Conservation (phyloP, 2,329 filamentous ascomycete species). For the Clathrospora elynae region DNA sequence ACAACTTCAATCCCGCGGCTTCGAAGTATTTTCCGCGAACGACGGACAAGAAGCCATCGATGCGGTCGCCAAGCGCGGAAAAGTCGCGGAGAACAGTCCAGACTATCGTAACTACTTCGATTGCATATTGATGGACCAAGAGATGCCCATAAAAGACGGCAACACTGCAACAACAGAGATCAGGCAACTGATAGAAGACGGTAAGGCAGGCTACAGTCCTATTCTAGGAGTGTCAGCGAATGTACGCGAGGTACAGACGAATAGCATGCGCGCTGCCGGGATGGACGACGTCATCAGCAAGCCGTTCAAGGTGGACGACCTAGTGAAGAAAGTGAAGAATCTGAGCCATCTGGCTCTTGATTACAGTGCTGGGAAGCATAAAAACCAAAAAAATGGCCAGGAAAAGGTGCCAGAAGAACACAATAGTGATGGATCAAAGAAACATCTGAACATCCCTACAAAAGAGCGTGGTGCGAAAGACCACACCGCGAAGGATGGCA, state of each 20-base stretch:
- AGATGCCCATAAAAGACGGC: slow-evolving; percentile 54
- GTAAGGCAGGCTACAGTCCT: slow-evolving; percentile 40
- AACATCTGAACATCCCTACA: too few species aligned
- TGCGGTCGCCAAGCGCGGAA: slow-evolving; percentile 40
- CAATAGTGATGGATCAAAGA: too few species aligned
- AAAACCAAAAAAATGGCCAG: slow-evolving; percentile 6
- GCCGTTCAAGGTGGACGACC: slow-evolving; percentile 47
- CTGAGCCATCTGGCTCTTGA: slow-evolving; percentile 29
- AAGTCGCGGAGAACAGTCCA: slow-evolving; percentile 12
- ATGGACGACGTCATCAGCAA: slow-evolving; percentile 50
- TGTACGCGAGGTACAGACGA: slow-evolving; percentile 44
- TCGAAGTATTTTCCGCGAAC: slow-evolving; percentile 50
- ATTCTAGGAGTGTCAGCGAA: slow-evolving; percentile 50
- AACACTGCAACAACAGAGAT: slow-evolving; percentile 50
- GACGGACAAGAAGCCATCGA: slow-evolving; percentile 55
- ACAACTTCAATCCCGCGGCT: slow-evolving; percentile 53
- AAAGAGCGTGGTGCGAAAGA: slow-evolving; percentile 1
- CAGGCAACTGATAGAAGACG: slow-evolving; percentile 43
- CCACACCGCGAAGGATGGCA: neutral
- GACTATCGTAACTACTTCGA: slow-evolving; percentile 44
- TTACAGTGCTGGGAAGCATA: slow-evolving; percentile 10
- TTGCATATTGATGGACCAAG: slow-evolving; percentile 52
- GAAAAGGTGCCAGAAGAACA: neutral
- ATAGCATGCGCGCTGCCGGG: slow-evolving; percentile 43
- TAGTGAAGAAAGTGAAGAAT: slow-evolving; percentile 43